A percentile compares a stretch with the other conserved stretches of the same genome.
phyloP scores from a whole-genome alignment of 2,329 filamentous ascomycete species.

The Nannizziopsis arthrosporioides region DNA sequence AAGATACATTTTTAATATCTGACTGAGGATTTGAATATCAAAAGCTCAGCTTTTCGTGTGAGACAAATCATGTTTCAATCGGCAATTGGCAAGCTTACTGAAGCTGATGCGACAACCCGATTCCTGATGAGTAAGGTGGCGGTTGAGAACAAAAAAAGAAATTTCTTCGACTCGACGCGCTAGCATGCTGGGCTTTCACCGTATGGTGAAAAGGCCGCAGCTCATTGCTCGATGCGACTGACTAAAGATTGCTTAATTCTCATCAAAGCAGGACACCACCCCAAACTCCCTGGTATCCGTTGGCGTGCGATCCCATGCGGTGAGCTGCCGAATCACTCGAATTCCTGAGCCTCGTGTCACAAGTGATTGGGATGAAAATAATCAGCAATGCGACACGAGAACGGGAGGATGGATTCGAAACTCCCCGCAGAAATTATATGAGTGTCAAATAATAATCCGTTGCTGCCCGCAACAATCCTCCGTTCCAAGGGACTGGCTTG shows the following conservation, averaged over 20 bases:
- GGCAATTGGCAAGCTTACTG: background rate
- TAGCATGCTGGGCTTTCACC: background rate
- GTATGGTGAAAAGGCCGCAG: constrained; percentile 7
- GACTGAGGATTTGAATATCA: background rate
- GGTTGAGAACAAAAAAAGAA: constrained; percentile 1
- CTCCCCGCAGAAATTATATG: background rate
- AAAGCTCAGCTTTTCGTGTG: background rate
- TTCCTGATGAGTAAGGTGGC: constrained; percentile 2
- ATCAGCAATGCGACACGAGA: constrained; percentile 1
- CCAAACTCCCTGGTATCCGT: too few species aligned
- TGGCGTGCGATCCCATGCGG: background rate
- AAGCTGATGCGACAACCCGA: background rate
- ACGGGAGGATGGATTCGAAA: background rate
- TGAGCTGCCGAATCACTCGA: background rate
- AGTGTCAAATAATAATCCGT: background rate
- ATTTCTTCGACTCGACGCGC: background rate
- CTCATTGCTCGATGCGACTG: background rate
- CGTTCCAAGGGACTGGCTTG: background rate
- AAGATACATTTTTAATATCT: background rate
- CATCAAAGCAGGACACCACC: background rate
- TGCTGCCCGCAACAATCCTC: constrained; percentile 5
- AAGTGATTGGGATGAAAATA: constrained; percentile 6
- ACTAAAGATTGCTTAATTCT: constrained; percentile 5
- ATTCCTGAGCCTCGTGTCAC: constrained; percentile 1
- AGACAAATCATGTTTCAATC: background rate